Percentiles rank a stretch among this genome's conserved stretches.
phyloP scores from a whole-genome alignment of 2,329 filamentous ascomycete species.

The Dactylonectria macrodidyma region DNA sequence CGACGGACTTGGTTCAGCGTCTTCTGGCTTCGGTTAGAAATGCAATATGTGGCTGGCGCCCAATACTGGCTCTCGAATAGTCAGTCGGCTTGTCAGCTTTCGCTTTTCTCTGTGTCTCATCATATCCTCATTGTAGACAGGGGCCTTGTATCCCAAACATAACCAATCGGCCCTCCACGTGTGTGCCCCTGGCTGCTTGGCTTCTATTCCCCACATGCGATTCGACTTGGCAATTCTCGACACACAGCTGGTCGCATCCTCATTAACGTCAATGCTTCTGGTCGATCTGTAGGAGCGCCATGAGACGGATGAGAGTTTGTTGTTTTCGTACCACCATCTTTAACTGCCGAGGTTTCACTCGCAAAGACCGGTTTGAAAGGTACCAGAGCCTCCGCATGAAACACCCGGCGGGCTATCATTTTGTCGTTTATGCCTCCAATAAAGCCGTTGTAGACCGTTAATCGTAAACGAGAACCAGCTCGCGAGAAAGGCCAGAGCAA shows the following conservation, averaged over 20 bases:
- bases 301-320: not conserved
- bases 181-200: conserved; percentile 20
- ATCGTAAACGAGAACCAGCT: not conserved
- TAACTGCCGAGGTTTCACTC: not conserved
- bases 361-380: too few species aligned
- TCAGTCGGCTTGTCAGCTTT: not conserved
- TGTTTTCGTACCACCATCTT: not conserved
- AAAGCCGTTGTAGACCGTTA: not conserved
- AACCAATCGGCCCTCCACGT: conserved; percentile 34
- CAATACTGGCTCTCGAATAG: not conserved
- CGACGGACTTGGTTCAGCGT: conserved; percentile 1
- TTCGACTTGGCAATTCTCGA: conserved; percentile 3
- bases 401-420: not conserved
- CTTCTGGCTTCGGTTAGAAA: conserved; percentile 22
- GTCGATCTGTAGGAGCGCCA: not conserved
- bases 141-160: conserved; percentile 23
- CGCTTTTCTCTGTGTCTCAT: conserved; percentile 9
- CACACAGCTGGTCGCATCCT: not conserved
- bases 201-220: conserved; percentile 23
- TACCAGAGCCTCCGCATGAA: not conserved
- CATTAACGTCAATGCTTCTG: not conserved
- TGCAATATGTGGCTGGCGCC: conserved; percentile 7
- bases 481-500: not conserved
- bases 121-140: conserved; percentile 8
- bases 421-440: not conserved